Evolutionary conservation across 345 rosid genomes (phyloP), one percentile per base, ranked within the genome.

Genomic region (Cardiospermum halicacabum): DNA sequence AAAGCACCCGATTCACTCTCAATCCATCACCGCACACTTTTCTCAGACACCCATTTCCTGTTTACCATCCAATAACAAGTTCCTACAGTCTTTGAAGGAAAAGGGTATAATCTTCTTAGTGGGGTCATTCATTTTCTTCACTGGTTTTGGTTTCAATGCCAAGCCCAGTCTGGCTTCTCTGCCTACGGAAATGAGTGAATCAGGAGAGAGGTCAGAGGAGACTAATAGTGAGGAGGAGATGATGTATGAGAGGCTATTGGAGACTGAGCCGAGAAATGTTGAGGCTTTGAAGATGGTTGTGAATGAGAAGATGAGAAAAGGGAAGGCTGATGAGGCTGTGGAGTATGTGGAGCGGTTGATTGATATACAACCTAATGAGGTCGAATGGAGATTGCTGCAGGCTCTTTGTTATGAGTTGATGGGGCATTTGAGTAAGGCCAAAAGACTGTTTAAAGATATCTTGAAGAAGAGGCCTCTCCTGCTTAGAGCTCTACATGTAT

Each of bases 321-420:
- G 96, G 15, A 79, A 72, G 72, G 69, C 69, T 57, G 70, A 78
- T 71, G 90, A 83, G 60, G 96, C 97, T 66, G 74, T 86, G 62
- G 72, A 75, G 43, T 87, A 64, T 67, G 86, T 90, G 65, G 80
- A 84, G 79, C 85, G 73, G 67, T 72, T 93, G 67, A 81, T 84
- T 51, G 78, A 79, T 19, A 69, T 80, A 19, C 90, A 85, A 73
- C 94, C 92, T 15, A 40, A 72, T 47, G 96, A 88, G 69, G 84
- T 86, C 9, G 98, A 93, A 53, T 93, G 96, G 98, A 93, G 84
- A 85, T 89, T 93, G 45, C 68, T 93, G 67, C 80, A 86, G 79
- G 97, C 96, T 18, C 81, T 93, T 68, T 93, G 94, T 60, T 85
- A 86, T 58, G 97, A 93, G 69, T 79, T 80, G 42, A 75, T 86